phyloP scores from a whole-genome alignment of 2,329 filamentous ascomycete genomes.

The Ceratocystis huliohia region DNA sequence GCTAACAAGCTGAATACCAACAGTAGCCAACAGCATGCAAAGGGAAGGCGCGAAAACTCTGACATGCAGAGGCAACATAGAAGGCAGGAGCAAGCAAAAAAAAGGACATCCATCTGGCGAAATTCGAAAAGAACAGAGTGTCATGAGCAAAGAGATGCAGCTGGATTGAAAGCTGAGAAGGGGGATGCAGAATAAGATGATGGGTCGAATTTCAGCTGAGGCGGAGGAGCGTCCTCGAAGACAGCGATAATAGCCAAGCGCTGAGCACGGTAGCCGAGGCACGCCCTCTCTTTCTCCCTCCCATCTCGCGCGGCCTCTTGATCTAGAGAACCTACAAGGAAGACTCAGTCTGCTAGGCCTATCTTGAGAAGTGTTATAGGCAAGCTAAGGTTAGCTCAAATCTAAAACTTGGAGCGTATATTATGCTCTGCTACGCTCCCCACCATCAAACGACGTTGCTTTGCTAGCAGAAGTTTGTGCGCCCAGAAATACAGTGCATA shows the following conservation, averaged over 20 bases:
- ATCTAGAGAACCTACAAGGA: too few relatives aligned
- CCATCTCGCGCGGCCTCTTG: too few relatives aligned
- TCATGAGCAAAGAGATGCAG: not conserved
- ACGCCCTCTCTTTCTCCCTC: too few relatives aligned
- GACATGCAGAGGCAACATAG: not conserved
- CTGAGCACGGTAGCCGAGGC: not conserved
- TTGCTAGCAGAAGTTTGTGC: not conserved
- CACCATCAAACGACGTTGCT: not conserved
- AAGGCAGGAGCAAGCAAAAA: not conserved
- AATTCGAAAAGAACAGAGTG: conserved; percentile 1
- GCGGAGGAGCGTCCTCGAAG: not conserved
- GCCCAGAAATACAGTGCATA: conserved; percentile 7
- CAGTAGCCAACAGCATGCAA: not conserved
- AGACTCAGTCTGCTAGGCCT: too few relatives aligned
- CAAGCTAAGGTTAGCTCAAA: too few relatives aligned
- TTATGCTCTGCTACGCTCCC: too few relatives aligned
- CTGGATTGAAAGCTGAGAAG: not conserved
- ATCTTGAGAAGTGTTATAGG: too few relatives aligned
- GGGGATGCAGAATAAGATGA: not conserved
- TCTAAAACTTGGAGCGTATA: too few relatives aligned
- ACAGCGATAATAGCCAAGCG: not conserved
- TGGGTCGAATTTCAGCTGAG: not conserved
- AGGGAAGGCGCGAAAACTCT: conserved; percentile 1
- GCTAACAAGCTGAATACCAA: not conserved
- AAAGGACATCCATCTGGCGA: not conserved